Percentiles rank a stretch among this genome's conserved stretches.
Conservation (phyloP, 169 alveolate genomes). For the Ichthyophthirius multifiliis region DNA sequence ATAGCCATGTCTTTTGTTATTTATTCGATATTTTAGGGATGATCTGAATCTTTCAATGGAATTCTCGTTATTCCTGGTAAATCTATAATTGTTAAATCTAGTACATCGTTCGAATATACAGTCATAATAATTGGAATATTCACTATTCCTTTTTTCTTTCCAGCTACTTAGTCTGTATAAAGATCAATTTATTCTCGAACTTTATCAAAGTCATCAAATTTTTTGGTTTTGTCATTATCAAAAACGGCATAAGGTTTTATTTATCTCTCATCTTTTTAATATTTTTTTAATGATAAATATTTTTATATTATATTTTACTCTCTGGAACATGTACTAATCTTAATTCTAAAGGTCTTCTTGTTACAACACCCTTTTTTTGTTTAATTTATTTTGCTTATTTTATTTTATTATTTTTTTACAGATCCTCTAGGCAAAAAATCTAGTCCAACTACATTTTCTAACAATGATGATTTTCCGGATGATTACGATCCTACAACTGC, state of each 20-base stretch:
- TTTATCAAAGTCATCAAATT: slow-evolving; percentile 88
- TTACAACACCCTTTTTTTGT: slow-evolving; percentile 90
- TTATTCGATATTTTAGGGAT: slow-evolving; percentile 93
- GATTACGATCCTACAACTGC: slow-evolving; percentile 57
- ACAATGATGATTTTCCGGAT: slow-evolving; percentile 91
- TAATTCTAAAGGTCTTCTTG: slow-evolving; percentile 96
- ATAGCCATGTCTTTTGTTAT: slow-evolving; percentile 87
- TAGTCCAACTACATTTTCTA: slow-evolving; percentile 97
- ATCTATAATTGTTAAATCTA: slow-evolving; percentile 97
- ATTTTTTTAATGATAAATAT: background rate
- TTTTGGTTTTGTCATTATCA: slow-evolving; percentile 67
- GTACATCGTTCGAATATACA: slow-evolving; percentile 94
- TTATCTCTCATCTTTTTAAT: background rate
- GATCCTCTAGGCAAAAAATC: slow-evolving; percentile 96
- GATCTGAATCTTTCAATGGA: slow-evolving; percentile 95
- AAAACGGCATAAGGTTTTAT: slow-evolving; percentile 84
- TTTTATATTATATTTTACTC: too few relatives aligned
- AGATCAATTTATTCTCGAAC: slow-evolving; percentile 90
- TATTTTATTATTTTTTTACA: background rate
- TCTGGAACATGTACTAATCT: slow-evolving; percentile 90
- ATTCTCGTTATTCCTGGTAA: slow-evolving; percentile 99
- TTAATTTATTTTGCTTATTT: background rate
- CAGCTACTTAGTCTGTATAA: slow-evolving; percentile 92
- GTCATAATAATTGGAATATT: slow-evolving; percentile 96
- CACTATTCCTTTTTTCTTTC: slow-evolving; percentile 94